phyloP scores from a whole-genome alignment of 768 basidiomycete genomes.

The Leccinum variicolor region DNA sequence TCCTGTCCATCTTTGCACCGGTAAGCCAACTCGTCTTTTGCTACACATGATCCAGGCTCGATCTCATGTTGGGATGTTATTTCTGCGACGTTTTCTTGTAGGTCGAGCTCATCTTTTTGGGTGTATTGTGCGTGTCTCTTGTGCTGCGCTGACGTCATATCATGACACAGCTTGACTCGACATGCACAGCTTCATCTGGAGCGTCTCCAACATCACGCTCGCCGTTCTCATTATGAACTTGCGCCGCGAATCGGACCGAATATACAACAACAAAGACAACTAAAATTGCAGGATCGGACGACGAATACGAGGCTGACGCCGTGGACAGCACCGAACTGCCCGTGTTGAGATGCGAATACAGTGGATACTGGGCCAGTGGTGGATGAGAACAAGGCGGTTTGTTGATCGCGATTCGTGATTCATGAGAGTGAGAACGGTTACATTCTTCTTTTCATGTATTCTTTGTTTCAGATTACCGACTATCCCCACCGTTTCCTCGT shows the following conservation, averaged over 20 bases:
- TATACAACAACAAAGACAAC: not conserved
- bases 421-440: not conserved
- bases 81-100: constrained; percentile 1
- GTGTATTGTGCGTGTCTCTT: constrained; percentile 17
- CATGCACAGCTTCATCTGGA: constrained; percentile 34
- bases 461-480: not conserved
- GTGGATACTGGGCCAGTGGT: not conserved
- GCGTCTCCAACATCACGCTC: constrained; percentile 30
- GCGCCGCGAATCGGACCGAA: constrained; percentile 15
- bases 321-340: constrained; percentile 7
- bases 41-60: not conserved
- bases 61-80: not conserved
- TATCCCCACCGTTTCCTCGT: not conserved
- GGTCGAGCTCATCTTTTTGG: constrained; percentile 18
- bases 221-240: constrained; percentile 34
- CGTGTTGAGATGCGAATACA: not conserved
- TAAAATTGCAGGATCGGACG: not conserved
- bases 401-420: not conserved
- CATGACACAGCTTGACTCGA: not conserved
- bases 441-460: not conserved
- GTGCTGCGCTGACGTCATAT: not conserved
- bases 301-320: not conserved
- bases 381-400: not conserved
- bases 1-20: constrained; percentile 20
- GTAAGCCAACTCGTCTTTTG: constrained; percentile 10